Percentiles rank a stretch among this genome's conserved stretches.
Conservation (phyloP, 2,329 filamentous ascomycete genomes). For the Aureobasidium leucospermi region DNA sequence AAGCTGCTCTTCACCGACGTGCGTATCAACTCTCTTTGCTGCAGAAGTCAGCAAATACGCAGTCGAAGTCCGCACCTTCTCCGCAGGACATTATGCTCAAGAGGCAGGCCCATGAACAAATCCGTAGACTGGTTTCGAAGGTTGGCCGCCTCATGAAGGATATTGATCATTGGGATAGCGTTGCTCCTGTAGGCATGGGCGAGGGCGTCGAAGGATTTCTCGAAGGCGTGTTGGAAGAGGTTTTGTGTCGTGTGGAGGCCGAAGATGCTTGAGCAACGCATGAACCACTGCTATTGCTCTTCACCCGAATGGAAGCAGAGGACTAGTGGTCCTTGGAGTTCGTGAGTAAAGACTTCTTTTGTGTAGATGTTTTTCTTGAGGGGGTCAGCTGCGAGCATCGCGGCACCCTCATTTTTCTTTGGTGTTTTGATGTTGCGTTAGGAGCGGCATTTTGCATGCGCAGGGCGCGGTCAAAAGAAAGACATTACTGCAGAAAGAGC, state of each 20-base stretch:
- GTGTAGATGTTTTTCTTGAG: neutral
- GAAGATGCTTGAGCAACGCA: constrained; percentile 53
- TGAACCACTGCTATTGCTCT: neutral
- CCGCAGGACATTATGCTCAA: constrained; percentile 33
- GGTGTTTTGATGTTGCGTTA: neutral
- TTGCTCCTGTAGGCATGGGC: constrained; percentile 87
- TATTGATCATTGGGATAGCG: constrained; percentile 81
- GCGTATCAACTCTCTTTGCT: constrained; percentile 51
- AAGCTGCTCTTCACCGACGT: constrained; percentile 80
- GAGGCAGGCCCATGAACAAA: constrained; percentile 70
- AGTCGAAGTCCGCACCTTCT: constrained; percentile 26
- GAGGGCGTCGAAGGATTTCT: constrained; percentile 81
- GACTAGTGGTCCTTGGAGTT: neutral
- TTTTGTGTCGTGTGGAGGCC: constrained; percentile 84
- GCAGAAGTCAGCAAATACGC: constrained; percentile 31
- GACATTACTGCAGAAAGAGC: neutral
- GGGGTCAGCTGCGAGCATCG: neutral
- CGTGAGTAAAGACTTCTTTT: neutral
- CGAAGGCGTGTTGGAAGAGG: constrained; percentile 88
- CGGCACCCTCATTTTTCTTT: neutral
- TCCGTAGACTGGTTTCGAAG: constrained; percentile 74
- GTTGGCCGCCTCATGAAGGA: constrained; percentile 77
- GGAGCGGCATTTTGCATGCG: constrained; percentile 9
- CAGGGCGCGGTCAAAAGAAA: neutral
- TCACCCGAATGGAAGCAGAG: neutral